Evolutionary conservation across 192 early-diverging fungal species (phyloP), one percentile per base, ranked within the genome.

Genomic region (Dissophora globulifera): DNA sequence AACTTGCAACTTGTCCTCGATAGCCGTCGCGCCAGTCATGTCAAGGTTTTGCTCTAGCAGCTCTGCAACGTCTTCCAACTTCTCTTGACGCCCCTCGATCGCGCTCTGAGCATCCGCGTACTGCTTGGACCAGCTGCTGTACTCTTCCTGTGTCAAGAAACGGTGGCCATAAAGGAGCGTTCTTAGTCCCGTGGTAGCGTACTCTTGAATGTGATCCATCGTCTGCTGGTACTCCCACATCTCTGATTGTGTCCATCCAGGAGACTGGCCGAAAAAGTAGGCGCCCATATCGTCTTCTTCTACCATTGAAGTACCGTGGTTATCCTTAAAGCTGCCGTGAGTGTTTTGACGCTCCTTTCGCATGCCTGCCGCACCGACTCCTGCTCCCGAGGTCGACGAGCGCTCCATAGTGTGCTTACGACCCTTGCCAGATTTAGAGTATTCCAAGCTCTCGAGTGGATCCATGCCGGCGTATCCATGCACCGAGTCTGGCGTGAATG

Each of bases 1-100:
- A 6, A 83, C 88, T 59, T 96, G 95, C 59, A 96, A 71, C 52
- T 92, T 88, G 66, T 96, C 95, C 65, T 96, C 95, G 56, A 96
- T 96, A 2, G 95, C 95, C 0, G 94, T 94, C 0, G 93, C 90
- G 0, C 95, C 95, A 0, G 95, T 81, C 27, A 96, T 83, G 11
- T 87, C 75, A 38, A 96, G 60, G 19, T 88, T 86, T n/a, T 66
- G 60, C 66, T 96, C 95, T 31, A 95, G 88, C 17, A 86, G 59
- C 42, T 94, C 91, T 5, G 92, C 93, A 3, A 89, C 85, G 9
- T 82, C 52, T 31, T 79, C 78, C 41, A 86, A 30, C 32, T 84
- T 82, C 27, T 79, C 69, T 50, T 90, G 87, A 26, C 93, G 80
- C 47, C 88, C 81, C 17, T 78, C 83, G 7, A 97, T 79, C 8